These are phyloP conservation scores for Podila horticola DNA, from an alignment of 192 early-diverging fungal genomes.

Conservation along the genomic window DNA sequence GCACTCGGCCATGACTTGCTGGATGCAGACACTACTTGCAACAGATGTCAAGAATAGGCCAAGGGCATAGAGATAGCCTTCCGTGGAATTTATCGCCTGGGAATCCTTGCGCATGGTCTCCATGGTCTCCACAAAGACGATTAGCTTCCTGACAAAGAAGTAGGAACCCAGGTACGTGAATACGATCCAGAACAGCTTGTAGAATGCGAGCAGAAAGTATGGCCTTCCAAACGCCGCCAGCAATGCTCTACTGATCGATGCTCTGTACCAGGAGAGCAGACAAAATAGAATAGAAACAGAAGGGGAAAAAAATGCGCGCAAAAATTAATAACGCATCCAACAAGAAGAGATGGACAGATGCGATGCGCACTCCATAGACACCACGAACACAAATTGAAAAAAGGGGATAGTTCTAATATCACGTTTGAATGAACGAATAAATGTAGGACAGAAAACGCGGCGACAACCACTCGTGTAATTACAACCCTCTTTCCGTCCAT, in stretches of 20 bases:
- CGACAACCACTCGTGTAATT: no score
- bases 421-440: no score
- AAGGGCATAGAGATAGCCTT: slow-evolving; percentile 65
- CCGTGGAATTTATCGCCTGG: not conserved
- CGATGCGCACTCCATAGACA: no score
- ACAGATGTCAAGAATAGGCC: slow-evolving; percentile 63
- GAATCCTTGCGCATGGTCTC: not conserved
- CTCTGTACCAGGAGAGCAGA: slow-evolving; percentile 26
- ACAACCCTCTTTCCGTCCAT: no score
- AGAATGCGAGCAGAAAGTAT: slow-evolving; percentile 66
- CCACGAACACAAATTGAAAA: no score
- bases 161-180: slow-evolving; percentile 72
- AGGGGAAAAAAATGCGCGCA: slow-evolving; percentile 24
- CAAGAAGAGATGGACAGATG: not conserved
- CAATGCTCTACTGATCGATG: slow-evolving; percentile 68
- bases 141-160: slow-evolving; percentile 59
- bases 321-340: slow-evolving; percentile 4
- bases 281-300: slow-evolving; percentile 15
- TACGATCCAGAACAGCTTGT: slow-evolving; percentile 69
- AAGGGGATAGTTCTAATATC: no score
- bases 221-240: slow-evolving; percentile 63
- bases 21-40: slow-evolving; percentile 50
- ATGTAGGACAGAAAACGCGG: no score
- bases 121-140: slow-evolving; percentile 51
- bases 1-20: slow-evolving; percentile 56